Evolutionary conservation across 495 filamentous ascomycete genomes (phyloP).

Genomic region (Hyaloscypha finlandica): DNA sequence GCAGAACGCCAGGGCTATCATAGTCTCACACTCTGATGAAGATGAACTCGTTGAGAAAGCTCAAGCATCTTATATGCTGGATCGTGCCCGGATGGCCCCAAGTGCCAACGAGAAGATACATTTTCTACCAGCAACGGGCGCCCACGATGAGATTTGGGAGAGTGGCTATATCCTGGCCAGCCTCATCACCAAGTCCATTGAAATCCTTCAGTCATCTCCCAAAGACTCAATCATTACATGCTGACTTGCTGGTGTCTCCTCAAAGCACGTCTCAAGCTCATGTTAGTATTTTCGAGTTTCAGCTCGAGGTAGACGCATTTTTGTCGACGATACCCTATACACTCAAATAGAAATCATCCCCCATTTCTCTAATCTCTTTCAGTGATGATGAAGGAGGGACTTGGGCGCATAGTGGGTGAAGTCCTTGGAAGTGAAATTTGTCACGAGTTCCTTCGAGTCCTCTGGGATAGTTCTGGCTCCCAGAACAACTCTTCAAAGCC

Average conservation of each 20-base stretch:
- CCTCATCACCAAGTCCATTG: slow-evolving; percentile 19
- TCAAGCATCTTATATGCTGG: slow-evolving; percentile 26
- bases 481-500: background rate
- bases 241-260: background rate
- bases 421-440: background rate
- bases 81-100: slow-evolving; percentile 6
- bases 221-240: background rate
- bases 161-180: slow-evolving; percentile 23
- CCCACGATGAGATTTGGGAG: slow-evolving; percentile 30
- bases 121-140: slow-evolving; percentile 16
- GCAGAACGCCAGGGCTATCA: slow-evolving; percentile 19
- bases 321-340: background rate
- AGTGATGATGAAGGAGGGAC: background rate
- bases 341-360: background rate
- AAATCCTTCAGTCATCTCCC: background rate
- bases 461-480: background rate
- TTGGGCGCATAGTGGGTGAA: background rate
- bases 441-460: background rate
- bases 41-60: slow-evolving; percentile 29
- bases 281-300: background rate
- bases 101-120: slow-evolving; percentile 13
- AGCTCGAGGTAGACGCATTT: background rate
- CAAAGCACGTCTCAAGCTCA: background rate
- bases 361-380: background rate
- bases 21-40: slow-evolving; percentile 29